Base-by-base conservation (phyloP, 495 filamentous ascomycete genomes). In the Astrocystis sublimbata region DNA sequence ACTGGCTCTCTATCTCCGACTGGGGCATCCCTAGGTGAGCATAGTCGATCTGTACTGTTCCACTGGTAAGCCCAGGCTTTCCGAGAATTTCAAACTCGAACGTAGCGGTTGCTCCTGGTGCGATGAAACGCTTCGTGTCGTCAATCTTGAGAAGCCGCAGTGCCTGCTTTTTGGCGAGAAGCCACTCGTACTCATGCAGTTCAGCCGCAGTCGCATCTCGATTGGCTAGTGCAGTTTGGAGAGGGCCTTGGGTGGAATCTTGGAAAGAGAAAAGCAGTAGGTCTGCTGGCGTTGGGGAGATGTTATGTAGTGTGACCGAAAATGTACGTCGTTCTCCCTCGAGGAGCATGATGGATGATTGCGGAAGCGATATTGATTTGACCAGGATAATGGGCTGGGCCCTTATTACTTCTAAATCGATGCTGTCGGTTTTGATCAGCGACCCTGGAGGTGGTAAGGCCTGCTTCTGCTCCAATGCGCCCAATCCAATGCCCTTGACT, bases 261-360 rank as follows among this genome's bases (percentile, higher is more conserved):
- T 90, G 87, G 75, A 96, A 96, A 0, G 91, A 92, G 60, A 97
- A 90, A 21, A 92, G 79, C 8, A 96, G 72, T 50, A 96, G 84
- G 72, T 96, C 91, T n/a, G 89, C 89, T 26, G 90, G 81, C 5
- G 86, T 88, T 6, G 83, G 80, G 1, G 92, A 96, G 12, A 85
- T 75, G 63, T 98, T 97, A 60, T 88, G 83, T 35, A 98, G 76
- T 0, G 91, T 94, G 41, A 96, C 83, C 2, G 82, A 87, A 63
- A 98, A 97, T 1, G 78, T 77, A 64, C 85, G 86, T 15, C 82
- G 81, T 73, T 98, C 92, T 13, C 93, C 93, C 75, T 96, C 92
- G 13, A 97, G 79, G 56, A 97, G 81, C 92, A 96, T 96, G 49
- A 96, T 78, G 31, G 93, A 92, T 15, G 89, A 89, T 69, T 97